Evolutionary conservation across 306 rosid genomes (phyloP), one percentile per base, ranked within the genome.

Genomic region (Sesbania bispinosa): DNA sequence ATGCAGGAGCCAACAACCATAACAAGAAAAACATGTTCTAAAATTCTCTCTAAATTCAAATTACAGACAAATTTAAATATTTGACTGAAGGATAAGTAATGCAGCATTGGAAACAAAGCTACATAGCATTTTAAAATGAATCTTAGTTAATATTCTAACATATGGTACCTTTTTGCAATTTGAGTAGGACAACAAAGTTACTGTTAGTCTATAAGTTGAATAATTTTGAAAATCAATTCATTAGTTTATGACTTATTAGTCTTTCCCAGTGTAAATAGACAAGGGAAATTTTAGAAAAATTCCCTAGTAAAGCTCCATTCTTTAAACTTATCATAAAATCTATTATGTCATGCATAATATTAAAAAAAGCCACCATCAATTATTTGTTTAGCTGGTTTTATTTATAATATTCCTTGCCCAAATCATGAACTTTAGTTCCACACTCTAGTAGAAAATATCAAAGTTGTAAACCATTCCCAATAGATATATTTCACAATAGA

Each of bases 1-100:
- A 59, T 58, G 57, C 76, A 77, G 55, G 71, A 35, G 55, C 51
- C 35, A 21, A 67, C 39, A 79, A 59, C 52, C 71, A 33, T 53
- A 39, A 73, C 42, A 15, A 79, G 41, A 29, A 6, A 55, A 48
- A 14, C 36, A 51, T 18, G 24, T 58, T 55, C 43, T 11, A 36
- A 26, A 45, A 11, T 42, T 62, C 62, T 64, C 15, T 39, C 16
- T 53, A 16, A 51, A 20, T 21, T 33, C 69, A 64, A 43, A 71
- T 51, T 20, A 48, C 43, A 38, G 38, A 21, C 32, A 59, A 58
- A 54, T 4, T 0, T 35, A 27, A 33, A 35, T 38, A 33, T 36
- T 45, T 36, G 20, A 77, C 23, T 10, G 23, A 41, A 38, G 65
- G 62, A 67, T 7, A 51, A 46, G 35, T 33, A 16, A 63, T 3